Base-by-base conservation (phyloP, 2,329 filamentous ascomycete genomes). In the Pyrenochaeta sp. region DNA sequence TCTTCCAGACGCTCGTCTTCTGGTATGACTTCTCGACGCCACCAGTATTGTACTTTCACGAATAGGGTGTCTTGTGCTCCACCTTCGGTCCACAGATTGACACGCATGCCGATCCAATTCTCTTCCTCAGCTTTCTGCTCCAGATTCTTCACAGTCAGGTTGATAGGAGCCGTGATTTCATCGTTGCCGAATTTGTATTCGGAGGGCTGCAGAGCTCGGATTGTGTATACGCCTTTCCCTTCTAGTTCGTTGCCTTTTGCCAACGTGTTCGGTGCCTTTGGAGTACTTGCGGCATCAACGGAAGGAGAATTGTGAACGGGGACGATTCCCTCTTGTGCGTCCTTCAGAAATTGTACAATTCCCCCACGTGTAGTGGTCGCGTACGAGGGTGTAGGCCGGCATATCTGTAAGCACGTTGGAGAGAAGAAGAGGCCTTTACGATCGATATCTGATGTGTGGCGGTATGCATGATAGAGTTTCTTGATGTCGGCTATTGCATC, bases 21-120 rank as follows among this genome's bases (percentile, higher is more conserved):
- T 12, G 42, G 4, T 17, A 54, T 21, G 14, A 39, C 18, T 47
- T 60, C 49, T 5, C 40, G 33, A 30, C 57, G 57, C 56, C 57
- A 63, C 53, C 54, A 60, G 36, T 62, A 62, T 45, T 63, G 54
- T 10, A 60, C 56, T 35, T 60, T 58, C 7, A 56, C 49, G 9
- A 57, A 44, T n/a, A 60, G n/a, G 4, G 47, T 39, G 17, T 21
- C 44, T 32, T 49, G 29, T 10, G 35, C 5, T 2, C 2, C 32
- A 23, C 49, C 47, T 35, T 55, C 45, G 15, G 47, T 40, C 54
- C 56, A 62, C 30, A 60, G 44, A 23, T 56, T 54, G 17, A 62
- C 59, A 2, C 53, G 56, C 56, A 62, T 57, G 10, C 56, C 56
- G 6, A 59, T 33, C 56, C 56, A 62, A 7, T 33, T 11, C 41